Percentiles rank a stretch among this genome's conserved stretches.
Evolutionary conservation across 192 early-diverging fungal genomes (phyloP).

Genomic region (Spinellus fusiger): DNA sequence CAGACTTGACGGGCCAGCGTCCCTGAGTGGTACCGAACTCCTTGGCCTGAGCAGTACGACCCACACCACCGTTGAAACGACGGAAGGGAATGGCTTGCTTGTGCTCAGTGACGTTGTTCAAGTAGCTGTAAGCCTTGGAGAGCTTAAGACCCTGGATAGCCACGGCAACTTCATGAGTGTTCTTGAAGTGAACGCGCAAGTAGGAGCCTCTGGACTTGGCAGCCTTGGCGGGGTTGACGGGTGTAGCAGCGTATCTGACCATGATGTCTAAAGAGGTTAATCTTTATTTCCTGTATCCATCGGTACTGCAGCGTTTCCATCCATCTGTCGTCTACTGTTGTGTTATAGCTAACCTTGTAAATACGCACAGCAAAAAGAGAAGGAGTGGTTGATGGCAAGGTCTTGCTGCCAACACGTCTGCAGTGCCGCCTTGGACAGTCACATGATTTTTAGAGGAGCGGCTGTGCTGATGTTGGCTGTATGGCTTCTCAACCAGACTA

Average conservation of each 20-base stretch:
- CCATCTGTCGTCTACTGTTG: not conserved
- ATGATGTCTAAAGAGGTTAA: slow-evolving; percentile 29
- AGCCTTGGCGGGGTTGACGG: slow-evolving; percentile 72
- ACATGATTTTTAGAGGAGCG: slow-evolving; percentile 1
- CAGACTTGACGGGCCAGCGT: slow-evolving; percentile 96
- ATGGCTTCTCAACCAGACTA: slow-evolving; percentile 10
- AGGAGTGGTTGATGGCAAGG: not conserved
- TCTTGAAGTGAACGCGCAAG: slow-evolving; percentile 90
- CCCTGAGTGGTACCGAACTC: slow-evolving; percentile 77
- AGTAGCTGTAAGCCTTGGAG: slow-evolving; percentile 83
- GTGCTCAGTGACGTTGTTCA: slow-evolving; percentile 90
- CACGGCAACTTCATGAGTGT: slow-evolving; percentile 92
- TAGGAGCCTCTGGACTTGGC: slow-evolving; percentile 76
- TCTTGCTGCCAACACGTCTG: not conserved
- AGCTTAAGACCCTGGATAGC: slow-evolving; percentile 90
- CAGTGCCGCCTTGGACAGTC: not conserved
- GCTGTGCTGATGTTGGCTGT: not conserved
- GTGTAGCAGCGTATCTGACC: slow-evolving; percentile 79
- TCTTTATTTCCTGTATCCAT: not conserved
- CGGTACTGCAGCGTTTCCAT: not conserved
- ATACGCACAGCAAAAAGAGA: slow-evolving; percentile 22
- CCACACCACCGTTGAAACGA: slow-evolving; percentile 92
- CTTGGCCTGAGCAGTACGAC: slow-evolving; percentile 95
- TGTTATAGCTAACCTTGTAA: slow-evolving; percentile 1
- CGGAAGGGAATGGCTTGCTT: slow-evolving; percentile 97